Evolutionary conservation across 768 basidiomycete species (phyloP).

Genomic region (Mycena metata): DNA sequence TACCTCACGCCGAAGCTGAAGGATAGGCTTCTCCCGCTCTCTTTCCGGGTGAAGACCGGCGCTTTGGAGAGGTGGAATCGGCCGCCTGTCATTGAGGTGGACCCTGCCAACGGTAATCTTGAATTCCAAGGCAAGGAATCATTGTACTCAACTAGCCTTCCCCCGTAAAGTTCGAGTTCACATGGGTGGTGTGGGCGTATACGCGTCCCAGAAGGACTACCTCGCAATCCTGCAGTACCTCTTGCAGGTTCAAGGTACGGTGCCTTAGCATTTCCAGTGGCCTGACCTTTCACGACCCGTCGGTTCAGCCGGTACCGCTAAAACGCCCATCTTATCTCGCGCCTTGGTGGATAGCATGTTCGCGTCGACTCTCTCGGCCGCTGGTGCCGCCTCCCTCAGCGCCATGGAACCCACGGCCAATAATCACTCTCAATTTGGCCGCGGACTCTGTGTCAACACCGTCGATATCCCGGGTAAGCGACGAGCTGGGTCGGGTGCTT

Average conservation of each 20-base stretch:
- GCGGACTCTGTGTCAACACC: constrained; percentile 44
- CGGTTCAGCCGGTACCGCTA: too few species aligned
- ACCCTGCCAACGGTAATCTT: constrained; percentile 35
- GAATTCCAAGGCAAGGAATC: too few species aligned
- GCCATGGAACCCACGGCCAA: not conserved
- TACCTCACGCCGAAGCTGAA: constrained; percentile 38
- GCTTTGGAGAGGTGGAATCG: constrained; percentile 30
- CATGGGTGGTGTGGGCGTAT: constrained; percentile 40
- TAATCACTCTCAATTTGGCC: constrained; percentile 44
- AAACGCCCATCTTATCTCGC: constrained; percentile 21
- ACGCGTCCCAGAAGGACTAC: constrained; percentile 41
- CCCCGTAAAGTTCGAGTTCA: constrained; percentile 35
- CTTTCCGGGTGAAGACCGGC: constrained; percentile 33
- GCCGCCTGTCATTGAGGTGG: constrained; percentile 27
- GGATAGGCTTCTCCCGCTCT: constrained; percentile 26
- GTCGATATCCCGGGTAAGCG: constrained; percentile 46
- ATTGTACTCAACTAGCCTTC: not conserved
- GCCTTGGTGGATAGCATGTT: constrained; percentile 32
- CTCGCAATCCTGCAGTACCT: constrained; percentile 37
- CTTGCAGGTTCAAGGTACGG: constrained; percentile 21
- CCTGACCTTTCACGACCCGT: too few species aligned
- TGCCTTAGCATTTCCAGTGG: not conserved
- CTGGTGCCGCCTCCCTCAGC: not conserved
- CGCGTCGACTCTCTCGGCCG: constrained; percentile 34
- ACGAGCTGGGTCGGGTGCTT: constrained; percentile 46